Percentiles rank a stretch among this genome's conserved stretches.
Evolutionary conservation across 2,329 filamentous ascomycete genomes (phyloP).

Genomic region (Lasiodiplodia citricola): DNA sequence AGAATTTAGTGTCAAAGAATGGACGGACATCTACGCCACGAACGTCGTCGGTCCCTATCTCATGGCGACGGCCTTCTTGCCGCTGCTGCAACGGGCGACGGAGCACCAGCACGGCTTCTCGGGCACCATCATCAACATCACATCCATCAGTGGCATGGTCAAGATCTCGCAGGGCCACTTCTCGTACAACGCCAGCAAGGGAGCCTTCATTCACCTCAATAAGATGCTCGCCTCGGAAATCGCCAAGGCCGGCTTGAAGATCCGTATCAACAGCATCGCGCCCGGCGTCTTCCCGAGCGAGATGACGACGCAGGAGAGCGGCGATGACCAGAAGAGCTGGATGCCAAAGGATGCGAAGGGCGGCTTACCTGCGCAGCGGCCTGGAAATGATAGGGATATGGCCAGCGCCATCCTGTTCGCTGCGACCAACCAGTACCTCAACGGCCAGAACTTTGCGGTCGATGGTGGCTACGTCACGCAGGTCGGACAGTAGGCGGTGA

Average conservation of each 20-base stretch:
- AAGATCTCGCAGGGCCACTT: slow-evolving; percentile 55
- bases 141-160: slow-evolving; percentile 52
- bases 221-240: slow-evolving; percentile 61
- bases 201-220: slow-evolving; percentile 60
- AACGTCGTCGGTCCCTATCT: slow-evolving; percentile 57
- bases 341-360: slow-evolving; percentile 60
- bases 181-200: slow-evolving; percentile 57
- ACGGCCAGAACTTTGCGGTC: slow-evolving; percentile 54
- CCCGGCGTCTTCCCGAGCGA: slow-evolving; percentile 64
- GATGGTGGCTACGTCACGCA: slow-evolving; percentile 59
- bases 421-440: slow-evolving; percentile 57
- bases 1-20: slow-evolving; percentile 47
- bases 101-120: slow-evolving; percentile 50
- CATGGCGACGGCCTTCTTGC: slow-evolving; percentile 54
- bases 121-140: slow-evolving; percentile 54
- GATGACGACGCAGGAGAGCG: slow-evolving; percentile 60
- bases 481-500: slow-evolving; percentile 36
- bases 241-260: slow-evolving; percentile 57
- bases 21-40: slow-evolving; percentile 52
- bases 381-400: slow-evolving; percentile 65
- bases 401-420: slow-evolving; percentile 61
- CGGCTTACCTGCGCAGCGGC: slow-evolving; percentile 55
- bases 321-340: slow-evolving; percentile 58
- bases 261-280: slow-evolving; percentile 63
- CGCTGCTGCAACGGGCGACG: slow-evolving; percentile 51